Conservation (phyloP, 202 grass and related monocot genomes). For the Setaria viridis region DNA sequence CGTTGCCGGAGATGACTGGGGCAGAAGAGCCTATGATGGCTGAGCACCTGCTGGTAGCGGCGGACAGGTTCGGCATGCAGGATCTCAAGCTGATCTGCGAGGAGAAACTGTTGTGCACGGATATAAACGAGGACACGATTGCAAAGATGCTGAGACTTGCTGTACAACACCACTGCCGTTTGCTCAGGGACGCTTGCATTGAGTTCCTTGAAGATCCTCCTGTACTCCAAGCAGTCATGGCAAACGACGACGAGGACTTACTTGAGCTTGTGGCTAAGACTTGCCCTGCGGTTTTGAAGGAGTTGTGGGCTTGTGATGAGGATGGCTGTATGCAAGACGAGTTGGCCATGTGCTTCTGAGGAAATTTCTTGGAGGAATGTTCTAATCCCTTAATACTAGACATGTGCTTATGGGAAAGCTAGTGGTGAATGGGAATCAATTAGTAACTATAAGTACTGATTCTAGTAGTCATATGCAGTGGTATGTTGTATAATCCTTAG, state of each 20-base stretch:
- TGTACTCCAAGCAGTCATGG: neutral
- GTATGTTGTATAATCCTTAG: too few species aligned
- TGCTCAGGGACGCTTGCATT: neutral
- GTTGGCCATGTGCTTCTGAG: neutral
- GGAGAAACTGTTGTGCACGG: neutral
- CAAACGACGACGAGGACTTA: neutral
- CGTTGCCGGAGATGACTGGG: neutral
- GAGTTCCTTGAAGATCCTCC: constrained; percentile 6
- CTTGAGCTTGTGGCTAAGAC: neutral
- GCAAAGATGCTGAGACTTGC: neutral
- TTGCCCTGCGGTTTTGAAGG: neutral
- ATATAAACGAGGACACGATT: neutral
- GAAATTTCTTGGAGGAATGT: too few species aligned
- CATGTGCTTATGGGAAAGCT: neutral
- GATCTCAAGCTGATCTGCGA: constrained; percentile 9
- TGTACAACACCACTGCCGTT: neutral
- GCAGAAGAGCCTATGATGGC: neutral
- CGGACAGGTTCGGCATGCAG: neutral
- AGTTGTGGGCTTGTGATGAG: neutral
- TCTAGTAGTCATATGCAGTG: too few species aligned
- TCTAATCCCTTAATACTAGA: neutral
- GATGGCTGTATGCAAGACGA: neutral
- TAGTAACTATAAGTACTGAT: too few species aligned
- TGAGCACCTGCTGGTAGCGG: neutral
- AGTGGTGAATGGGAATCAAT: too few species aligned